Evolutionary conservation across 169 alveolate genomes (phyloP), one percentile per base, ranked within the genome.

Genomic region (Cryptosporidium felis): DNA sequence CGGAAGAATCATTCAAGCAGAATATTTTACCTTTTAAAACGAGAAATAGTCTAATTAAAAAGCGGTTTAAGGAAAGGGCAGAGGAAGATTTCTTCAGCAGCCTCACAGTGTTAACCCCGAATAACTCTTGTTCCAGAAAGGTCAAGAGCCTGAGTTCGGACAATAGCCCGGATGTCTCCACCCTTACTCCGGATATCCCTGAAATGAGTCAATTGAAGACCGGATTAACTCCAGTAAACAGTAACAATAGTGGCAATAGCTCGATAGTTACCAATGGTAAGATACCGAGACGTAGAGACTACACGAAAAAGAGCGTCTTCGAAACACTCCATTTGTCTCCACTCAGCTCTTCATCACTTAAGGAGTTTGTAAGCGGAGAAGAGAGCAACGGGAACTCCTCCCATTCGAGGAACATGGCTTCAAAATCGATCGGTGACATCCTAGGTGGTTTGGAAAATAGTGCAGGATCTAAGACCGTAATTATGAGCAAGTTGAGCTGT

Each of bases 151-250:
- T 61, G 12, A 21, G 21, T 14, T 49, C 14, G 34, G 67, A 74
- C 26, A 38, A 21, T 9, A 56, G 63, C 23, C 63, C 63, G 1
- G 14, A 2, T 4, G 9, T 26, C 26, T 18, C 44, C 32, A 56
- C 32, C n/a, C 32, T 56, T 28, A 56, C 45, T 56, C 63, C 63
- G 5, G 41, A 56, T 8, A 26, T 26, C 32, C 32, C 32, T 38
- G 63, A 56, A 10, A 8, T 12, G 26, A 26, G 42, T 2, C 63
- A 30, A 12, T 30, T 56, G 32, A 56, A 56, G 34, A 74, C 85
- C 3, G 85, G 85, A 0, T 30, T 74, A 4, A 74, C 85, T 14
- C 85, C 85, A 18, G 41, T 74, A 36, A 74, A 74, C 42, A 49
- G 28, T 30, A 66, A 66, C 18, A 12, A 21, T 18, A 62, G 49